phyloP scores from a whole-genome alignment of 2,329 filamentous ascomycete species.

The Passalora sequoiae region DNA sequence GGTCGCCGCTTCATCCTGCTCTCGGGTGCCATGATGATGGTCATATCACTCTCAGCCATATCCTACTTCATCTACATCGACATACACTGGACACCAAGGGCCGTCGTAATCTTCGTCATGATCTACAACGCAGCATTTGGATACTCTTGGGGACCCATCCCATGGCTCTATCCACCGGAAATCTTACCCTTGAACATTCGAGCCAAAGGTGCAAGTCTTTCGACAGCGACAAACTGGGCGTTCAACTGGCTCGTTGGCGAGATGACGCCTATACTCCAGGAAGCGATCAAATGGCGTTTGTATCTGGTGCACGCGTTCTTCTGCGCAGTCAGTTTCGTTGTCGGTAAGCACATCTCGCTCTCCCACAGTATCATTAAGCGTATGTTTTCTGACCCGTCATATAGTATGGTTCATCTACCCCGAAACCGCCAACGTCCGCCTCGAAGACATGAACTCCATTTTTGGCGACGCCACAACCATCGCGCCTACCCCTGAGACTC shows the following conservation, averaged over 20 bases:
- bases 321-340: conserved; percentile 88
- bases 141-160: conserved; percentile 95
- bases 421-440: conserved; percentile 87
- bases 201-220: conserved; percentile 93
- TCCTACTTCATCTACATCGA: conserved; percentile 95
- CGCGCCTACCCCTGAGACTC: conserved; percentile 70
- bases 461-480: conserved; percentile 90
- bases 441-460: conserved; percentile 93
- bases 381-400: not conserved
- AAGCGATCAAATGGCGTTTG: conserved; percentile 85
- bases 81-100: conserved; percentile 66
- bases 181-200: conserved; percentile 94
- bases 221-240: conserved; percentile 95
- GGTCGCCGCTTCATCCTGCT: conserved; percentile 85
- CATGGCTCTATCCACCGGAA: conserved; percentile 98
- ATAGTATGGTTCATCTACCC: conserved; percentile 96
- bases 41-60: conserved; percentile 77
- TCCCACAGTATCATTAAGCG: too few species aligned
- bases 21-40: conserved; percentile 84
- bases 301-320: conserved; percentile 97
- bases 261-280: conserved; percentile 88
- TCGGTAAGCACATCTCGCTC: conserved; percentile 64
- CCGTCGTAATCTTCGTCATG: conserved; percentile 95
- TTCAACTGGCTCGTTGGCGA: conserved; percentile 97
- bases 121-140: conserved; percentile 97